Base-by-base conservation (phyloP, 129 eudicot species). In the Daucus carota region DNA sequence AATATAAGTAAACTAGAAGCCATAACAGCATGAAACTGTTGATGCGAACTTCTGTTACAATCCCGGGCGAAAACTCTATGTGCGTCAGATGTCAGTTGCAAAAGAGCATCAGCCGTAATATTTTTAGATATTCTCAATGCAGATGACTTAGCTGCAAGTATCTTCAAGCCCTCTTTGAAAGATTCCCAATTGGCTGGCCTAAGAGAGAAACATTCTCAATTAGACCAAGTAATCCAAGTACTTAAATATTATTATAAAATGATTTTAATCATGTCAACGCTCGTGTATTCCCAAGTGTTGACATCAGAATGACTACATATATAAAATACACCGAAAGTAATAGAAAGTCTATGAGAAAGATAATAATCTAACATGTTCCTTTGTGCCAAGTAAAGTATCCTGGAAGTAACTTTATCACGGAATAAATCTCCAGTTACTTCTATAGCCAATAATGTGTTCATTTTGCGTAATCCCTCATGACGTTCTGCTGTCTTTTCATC, bases 181-280 rank as follows among this genome's bases (percentile, higher is more conserved):
- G 80, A 82, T 77, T 81, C 88, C 97, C 97, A 92, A 38, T 77
- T 88, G 74, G 76, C 71, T n/a, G 96, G 86, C 97, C 97, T 92
- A 78, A 20, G 81, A 79, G 81, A n/a, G 33, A 34, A 63, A 11
- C 9, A n/a, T 57, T 8, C 10, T 9, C 15, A 15, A 33, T 63
- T 63, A 63, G 16, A 67, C 5, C 6, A 33, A 33, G 5, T 1
- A 66, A 66, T 33, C 41, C n/a, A 31, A 66, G 42, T 33, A 66
- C 72, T 66, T 14, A 17, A 16, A 6, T 26, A 62, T 28, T 14
- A 62, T 13, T 29, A 29, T 63, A 0, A 13, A 63, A 28, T 62
- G 40, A 29, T 28, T 29, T 15, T 62, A 62, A 63, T 63, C 38
- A 15, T 63, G 17, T 62, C 17, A 31, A 29, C 34, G 15, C 14